Conservation (phyloP, 306 rosid genomes). For the Adenanthera pavonina region DNA sequence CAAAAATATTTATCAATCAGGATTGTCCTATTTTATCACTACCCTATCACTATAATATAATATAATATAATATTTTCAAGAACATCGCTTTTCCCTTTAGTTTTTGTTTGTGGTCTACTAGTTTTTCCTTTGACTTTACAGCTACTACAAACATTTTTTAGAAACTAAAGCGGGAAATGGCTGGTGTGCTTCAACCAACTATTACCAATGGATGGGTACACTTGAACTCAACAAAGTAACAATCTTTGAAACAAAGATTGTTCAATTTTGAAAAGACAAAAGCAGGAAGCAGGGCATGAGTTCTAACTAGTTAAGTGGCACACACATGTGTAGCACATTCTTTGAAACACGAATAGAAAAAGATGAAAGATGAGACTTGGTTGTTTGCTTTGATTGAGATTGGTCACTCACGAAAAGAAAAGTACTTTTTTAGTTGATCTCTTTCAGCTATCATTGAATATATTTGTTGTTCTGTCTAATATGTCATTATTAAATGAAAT, state of each 20-base stretch:
- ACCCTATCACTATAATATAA: no score
- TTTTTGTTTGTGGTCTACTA: conserved; percentile 25
- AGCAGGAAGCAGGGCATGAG: background rate
- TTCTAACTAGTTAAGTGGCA: conserved; percentile 7
- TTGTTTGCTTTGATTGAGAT: conserved; percentile 51
- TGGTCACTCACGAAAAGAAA: conserved; percentile 45
- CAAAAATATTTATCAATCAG: no score
- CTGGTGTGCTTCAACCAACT: conserved; percentile 23
- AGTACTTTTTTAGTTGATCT: conserved; percentile 42
- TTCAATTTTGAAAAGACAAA: conserved; percentile 1
- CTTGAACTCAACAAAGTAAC: conserved; percentile 13
- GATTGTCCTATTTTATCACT: no score
- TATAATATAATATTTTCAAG: background rate
- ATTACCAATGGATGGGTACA: conserved; percentile 1
- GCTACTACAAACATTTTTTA: conserved; percentile 26
- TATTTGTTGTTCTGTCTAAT: conserved; percentile 2
- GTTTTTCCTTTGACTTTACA: conserved; percentile 46
- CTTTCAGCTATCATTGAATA: conserved; percentile 60
- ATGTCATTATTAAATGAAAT: background rate
- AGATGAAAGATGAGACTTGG: conserved; percentile 32
- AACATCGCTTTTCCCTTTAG: conserved; percentile 6
- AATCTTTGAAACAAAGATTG: background rate
- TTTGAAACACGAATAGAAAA: conserved; percentile 33
- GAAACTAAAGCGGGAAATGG: background rate
- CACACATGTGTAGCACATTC: conserved; percentile 50